phyloP scores from a whole-genome alignment of 1,139 yeast species.

The Eremothecium cymbalariae region DNA sequence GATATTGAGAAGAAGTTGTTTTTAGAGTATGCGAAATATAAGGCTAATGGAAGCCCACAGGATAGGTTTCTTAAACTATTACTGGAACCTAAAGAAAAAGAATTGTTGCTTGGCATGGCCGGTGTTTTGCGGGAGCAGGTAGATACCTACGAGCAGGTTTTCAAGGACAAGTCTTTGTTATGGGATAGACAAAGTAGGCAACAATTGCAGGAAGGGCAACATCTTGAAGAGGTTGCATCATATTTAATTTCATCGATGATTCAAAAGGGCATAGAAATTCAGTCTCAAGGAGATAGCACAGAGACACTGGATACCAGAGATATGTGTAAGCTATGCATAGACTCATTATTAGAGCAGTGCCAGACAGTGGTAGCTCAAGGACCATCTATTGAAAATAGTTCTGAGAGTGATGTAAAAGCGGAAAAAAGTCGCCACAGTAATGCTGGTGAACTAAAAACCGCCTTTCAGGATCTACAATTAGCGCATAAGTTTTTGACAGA shows the following conservation, averaged over 20 bases:
- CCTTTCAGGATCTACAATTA: constrained; percentile 29
- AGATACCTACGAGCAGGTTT: not conserved
- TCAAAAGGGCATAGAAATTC: constrained; percentile 22
- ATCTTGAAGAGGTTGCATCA: constrained; percentile 26
- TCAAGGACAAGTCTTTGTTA: not conserved
- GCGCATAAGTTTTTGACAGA: constrained; percentile 32
- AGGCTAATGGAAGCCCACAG: constrained; percentile 12
- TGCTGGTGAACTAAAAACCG: constrained; percentile 22
- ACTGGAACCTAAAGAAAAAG: not conserved
- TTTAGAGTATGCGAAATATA: constrained; percentile 26
- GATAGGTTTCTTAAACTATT: constrained; percentile 1
- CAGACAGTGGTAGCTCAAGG: too few species aligned
- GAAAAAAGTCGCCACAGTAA: constrained; percentile 1
- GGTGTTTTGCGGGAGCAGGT: constrained; percentile 1
- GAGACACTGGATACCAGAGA: constrained; percentile 7
- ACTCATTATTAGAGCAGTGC: not conserved
- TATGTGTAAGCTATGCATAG: constrained; percentile 5
- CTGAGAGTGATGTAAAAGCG: too few species aligned
- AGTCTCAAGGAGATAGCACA: constrained; percentile 1
- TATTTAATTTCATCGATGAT: constrained; percentile 26
- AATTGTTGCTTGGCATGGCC: not conserved
- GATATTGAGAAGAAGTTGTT: constrained; percentile 25
- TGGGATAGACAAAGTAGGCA: constrained; percentile 1
- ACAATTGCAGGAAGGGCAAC: constrained; percentile 4
- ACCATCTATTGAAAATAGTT: too few species aligned